Percentiles rank a stretch among this genome's conserved stretches.
Evolutionary conservation across 2,329 filamentous ascomycete species (phyloP).

Genomic region (Colletotrichum liaoningense): DNA sequence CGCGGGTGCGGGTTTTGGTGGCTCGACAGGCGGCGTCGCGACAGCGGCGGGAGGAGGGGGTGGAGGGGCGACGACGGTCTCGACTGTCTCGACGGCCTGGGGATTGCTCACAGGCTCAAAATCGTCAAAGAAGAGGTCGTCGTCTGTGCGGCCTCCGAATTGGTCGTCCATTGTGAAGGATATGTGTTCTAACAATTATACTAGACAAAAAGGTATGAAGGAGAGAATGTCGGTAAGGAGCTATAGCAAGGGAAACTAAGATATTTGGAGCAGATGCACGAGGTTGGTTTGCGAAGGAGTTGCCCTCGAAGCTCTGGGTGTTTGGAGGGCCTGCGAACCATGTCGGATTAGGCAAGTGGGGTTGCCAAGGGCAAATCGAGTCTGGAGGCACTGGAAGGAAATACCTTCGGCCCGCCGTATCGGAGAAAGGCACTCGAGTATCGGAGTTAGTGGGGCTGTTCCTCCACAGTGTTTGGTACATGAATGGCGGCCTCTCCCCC

Average conservation of each 20-base stretch:
- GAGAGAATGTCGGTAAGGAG: not conserved
- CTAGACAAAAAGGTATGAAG: not conserved
- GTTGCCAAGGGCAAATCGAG: not conserved
- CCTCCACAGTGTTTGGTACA: not conserved
- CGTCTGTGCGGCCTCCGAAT: slow-evolving; percentile 70
- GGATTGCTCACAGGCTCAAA: slow-evolving; percentile 59
- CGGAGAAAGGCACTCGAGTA: not conserved
- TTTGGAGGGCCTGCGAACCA: slow-evolving; percentile 20
- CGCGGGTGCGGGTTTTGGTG: slow-evolving; percentile 9
- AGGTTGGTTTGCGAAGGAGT: slow-evolving; percentile 14
- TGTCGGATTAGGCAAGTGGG: slow-evolving; percentile 31
- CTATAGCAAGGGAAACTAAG: not conserved
- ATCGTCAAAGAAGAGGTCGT: slow-evolving; percentile 72
- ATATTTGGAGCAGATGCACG: not conserved
- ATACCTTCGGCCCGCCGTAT: slow-evolving; percentile 3
- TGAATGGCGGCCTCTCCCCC: not conserved
- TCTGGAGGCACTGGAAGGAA: not conserved
- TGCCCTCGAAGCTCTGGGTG: slow-evolving; percentile 20
- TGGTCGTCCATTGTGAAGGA: slow-evolving; percentile 65
- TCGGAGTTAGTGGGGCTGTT: not conserved
- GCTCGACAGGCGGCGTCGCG: slow-evolving; percentile 19
- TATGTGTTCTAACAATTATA: not conserved
- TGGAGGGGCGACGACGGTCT: slow-evolving; percentile 19
- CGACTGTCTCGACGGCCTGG: slow-evolving; percentile 15
- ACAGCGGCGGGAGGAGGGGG: slow-evolving; percentile 22